Evolutionary conservation across 306 rosid species (phyloP).

Genomic region (Gastrolobium bilobum): DNA sequence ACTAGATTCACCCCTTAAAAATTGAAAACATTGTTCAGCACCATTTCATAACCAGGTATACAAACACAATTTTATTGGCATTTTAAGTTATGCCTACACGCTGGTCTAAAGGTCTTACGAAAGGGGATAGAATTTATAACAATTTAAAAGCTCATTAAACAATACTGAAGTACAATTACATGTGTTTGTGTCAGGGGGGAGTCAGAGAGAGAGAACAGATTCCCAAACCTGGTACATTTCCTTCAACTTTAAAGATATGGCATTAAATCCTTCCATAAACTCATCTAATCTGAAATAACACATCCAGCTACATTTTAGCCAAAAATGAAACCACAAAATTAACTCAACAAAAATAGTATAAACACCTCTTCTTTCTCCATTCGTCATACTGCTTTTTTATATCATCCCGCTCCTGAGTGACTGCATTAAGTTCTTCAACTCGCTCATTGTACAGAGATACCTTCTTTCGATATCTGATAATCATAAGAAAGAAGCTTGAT

Average conservation of each 20-base stretch:
- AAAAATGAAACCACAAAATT: slow-evolving; percentile 25
- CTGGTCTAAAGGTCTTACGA: slow-evolving; percentile 6
- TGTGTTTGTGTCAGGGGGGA: not conserved
- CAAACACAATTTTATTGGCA: slow-evolving; percentile 10
- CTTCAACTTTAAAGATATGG: slow-evolving; percentile 91
- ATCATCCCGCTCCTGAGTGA: slow-evolving; percentile 87
- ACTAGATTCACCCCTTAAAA: slow-evolving; percentile 19
- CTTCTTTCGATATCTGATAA: slow-evolving; percentile 78
- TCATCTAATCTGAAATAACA: slow-evolving; percentile 78
- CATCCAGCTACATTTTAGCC: slow-evolving; percentile 27
- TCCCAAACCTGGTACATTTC: slow-evolving; percentile 93
- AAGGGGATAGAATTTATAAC: slow-evolving; percentile 11
- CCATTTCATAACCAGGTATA: not conserved
- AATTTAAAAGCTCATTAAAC: slow-evolving; percentile 13
- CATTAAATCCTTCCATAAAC: slow-evolving; percentile 96
- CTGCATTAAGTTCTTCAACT: slow-evolving; percentile 86
- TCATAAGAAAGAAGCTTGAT: slow-evolving; percentile 39
- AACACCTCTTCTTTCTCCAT: slow-evolving; percentile 87
- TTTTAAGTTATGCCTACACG: slow-evolving; percentile 2
- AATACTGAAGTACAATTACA: not conserved
- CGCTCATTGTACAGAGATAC: slow-evolving; percentile 82
- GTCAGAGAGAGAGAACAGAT: slow-evolving; percentile 30
- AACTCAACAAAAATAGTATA: slow-evolving; percentile 23
- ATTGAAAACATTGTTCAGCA: not conserved
- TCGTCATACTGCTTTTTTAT: slow-evolving; percentile 88